phyloP scores from a whole-genome alignment of 2,329 filamentous ascomycete species.

The Exserohilum rostratum region DNA sequence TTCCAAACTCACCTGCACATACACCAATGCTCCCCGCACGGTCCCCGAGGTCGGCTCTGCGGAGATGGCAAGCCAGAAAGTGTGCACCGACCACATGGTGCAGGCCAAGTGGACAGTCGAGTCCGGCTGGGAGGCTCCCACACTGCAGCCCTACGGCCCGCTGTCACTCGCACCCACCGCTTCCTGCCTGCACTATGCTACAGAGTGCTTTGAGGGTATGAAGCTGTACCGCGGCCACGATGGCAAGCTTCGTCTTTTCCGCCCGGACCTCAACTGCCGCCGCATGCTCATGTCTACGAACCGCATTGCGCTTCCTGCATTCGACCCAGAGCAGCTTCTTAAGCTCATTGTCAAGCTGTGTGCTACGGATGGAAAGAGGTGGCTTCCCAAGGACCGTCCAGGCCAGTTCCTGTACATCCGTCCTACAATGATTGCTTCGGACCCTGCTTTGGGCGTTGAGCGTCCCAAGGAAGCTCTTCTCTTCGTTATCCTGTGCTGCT shows the following conservation, averaged over 20 bases:
- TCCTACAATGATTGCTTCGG: slow-evolving; percentile 84
- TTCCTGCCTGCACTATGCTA: slow-evolving; percentile 84
- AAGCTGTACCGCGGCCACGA: slow-evolving; percentile 75
- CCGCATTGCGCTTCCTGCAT: slow-evolving; percentile 76
- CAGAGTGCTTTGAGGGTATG: slow-evolving; percentile 87
- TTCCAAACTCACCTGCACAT: slow-evolving; percentile 50
- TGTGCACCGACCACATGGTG: slow-evolving; percentile 87
- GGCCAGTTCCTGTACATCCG: slow-evolving; percentile 83
- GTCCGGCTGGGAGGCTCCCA: slow-evolving; percentile 74
- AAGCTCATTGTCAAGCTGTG: slow-evolving; percentile 75
- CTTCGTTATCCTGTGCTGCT: slow-evolving; percentile 71
- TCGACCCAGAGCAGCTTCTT: slow-evolving; percentile 73
- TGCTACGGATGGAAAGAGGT: slow-evolving; percentile 74
- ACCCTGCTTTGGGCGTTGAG: slow-evolving; percentile 79
- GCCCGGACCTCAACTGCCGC: slow-evolving; percentile 73
- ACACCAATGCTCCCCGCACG: slow-evolving; percentile 50
- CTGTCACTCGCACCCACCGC: slow-evolving; percentile 80
- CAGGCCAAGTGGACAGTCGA: slow-evolving; percentile 69
- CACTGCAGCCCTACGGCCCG: slow-evolving; percentile 78
- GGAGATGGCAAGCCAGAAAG: slow-evolving; percentile 50
- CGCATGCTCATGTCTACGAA: slow-evolving; percentile 63
- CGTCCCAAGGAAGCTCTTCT: slow-evolving; percentile 82
- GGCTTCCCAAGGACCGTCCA: slow-evolving; percentile 73
- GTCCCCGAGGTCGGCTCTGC: slow-evolving; percentile 51
- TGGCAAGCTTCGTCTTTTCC: slow-evolving; percentile 76